Percentiles rank a stretch among this genome's conserved stretches.
These are phyloP conservation scores for Capronia coronata DNA, from an alignment of 2,329 filamentous ascomycete genomes.

Conservation along the genomic window DNA sequence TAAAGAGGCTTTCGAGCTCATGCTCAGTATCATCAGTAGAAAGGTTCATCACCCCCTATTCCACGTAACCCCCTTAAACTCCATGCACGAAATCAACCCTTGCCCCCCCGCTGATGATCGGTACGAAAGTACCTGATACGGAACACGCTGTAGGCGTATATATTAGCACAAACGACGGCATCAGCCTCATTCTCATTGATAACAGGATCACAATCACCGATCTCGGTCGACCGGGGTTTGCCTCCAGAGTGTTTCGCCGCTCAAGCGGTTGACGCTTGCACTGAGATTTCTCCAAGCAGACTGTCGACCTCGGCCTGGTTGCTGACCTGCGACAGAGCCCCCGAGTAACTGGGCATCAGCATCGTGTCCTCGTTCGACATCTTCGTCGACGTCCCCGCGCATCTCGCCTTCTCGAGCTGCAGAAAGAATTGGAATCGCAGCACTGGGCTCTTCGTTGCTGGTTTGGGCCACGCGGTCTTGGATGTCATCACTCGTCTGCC, in stretches of 20 bases:
- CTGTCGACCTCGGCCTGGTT: slow-evolving; percentile 30
- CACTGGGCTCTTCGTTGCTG: slow-evolving; percentile 44
- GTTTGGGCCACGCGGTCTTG: slow-evolving; percentile 43
- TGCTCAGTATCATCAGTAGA: neutral
- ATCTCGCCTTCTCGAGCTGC: slow-evolving; percentile 37
- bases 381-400: slow-evolving; percentile 34
- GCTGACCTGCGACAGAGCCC: slow-evolving; percentile 20
- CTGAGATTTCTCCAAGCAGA: slow-evolving; percentile 41
- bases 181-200: neutral
- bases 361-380: slow-evolving; percentile 39
- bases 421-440: slow-evolving; percentile 43
- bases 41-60: neutral
- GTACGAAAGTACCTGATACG: neutral
- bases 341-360: slow-evolving; percentile 34
- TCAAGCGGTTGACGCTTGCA: slow-evolving; percentile 41
- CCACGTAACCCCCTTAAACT: neutral
- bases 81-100: neutral
- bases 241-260: slow-evolving; percentile 38
- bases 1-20: neutral
- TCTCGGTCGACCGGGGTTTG: slow-evolving; percentile 27
- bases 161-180: neutral
- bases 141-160: neutral
- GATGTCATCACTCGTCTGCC: slow-evolving; percentile 40
- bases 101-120: neutral
- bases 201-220: slow-evolving; percentile 13